Evolutionary conservation across 768 basidiomycete species (phyloP).

Genomic region (Suillus lakei): DNA sequence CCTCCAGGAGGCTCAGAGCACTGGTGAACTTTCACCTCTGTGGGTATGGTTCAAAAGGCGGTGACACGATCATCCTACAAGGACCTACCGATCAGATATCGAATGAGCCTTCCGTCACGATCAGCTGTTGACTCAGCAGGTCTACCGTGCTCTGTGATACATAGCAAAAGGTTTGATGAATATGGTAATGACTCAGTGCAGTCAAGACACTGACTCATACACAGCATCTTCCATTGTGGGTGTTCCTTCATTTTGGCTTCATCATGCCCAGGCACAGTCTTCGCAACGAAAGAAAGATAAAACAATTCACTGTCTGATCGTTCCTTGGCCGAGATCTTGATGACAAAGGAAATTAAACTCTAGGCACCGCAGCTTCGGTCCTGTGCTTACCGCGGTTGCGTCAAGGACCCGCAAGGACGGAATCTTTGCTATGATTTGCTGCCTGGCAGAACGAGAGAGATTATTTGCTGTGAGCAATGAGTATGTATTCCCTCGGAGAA

Average conservation of each 20-base stretch:
- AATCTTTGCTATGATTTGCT: conserved; percentile 69
- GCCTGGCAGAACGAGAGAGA: conserved; percentile 49
- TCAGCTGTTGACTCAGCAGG: conserved; percentile 43
- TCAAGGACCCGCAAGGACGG: conserved; percentile 68
- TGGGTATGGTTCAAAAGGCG: conserved; percentile 14
- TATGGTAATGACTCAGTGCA: conserved; percentile 7
- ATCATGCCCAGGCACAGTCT: conserved; percentile 44
- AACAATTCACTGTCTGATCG: conserved; percentile 83
- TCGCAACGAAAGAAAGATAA: conserved; percentile 72
- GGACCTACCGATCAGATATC: conserved; percentile 61
- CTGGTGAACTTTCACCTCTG: conserved; percentile 37
- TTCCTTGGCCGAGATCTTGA: conserved; percentile 70
- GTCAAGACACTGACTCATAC: conserved; percentile 51
- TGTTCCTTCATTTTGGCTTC: conserved; percentile 53
- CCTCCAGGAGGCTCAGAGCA: conserved; percentile 21
- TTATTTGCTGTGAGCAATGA: conserved; percentile 38
- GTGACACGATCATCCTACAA: conserved; percentile 4
- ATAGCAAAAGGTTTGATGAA: conserved; percentile 9
- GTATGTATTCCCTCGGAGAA: conserved; percentile 1
- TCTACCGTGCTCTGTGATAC: conserved; percentile 58
- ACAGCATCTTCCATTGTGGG: conserved; percentile 69
- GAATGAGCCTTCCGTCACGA: conserved; percentile 57
- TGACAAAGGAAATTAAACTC: conserved; percentile 14
- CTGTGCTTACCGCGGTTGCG: conserved; percentile 58
- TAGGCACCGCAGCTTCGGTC: conserved; percentile 10